These are phyloP conservation scores for Potentilla sterilis DNA, from an alignment of 306 rosid genomes.

Conservation along the genomic window DNA sequence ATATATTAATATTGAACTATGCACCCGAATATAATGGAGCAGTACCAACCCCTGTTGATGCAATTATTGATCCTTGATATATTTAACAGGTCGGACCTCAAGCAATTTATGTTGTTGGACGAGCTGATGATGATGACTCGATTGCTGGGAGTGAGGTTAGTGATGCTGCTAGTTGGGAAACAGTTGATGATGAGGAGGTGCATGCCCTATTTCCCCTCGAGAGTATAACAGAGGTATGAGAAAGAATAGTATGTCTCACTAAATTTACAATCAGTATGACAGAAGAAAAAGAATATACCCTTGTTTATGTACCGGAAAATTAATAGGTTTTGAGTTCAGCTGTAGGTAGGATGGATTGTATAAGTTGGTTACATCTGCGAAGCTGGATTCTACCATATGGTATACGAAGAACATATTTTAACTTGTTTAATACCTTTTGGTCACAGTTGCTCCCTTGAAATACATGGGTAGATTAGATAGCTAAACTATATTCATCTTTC, in stretches of 20 bases:
- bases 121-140: slow-evolving; percentile 95
- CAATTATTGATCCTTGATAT: slow-evolving; percentile 24
- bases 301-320: slow-evolving; percentile 6
- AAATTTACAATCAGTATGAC: slow-evolving; percentile 11
- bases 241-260: slow-evolving; percentile 22
- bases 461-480: not conserved
- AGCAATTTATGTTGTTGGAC: slow-evolving; percentile 97
- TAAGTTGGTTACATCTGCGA: slow-evolving; percentile 4
- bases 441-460: not conserved
- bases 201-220: slow-evolving; percentile 50
- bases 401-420: not conserved
- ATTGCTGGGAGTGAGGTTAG: slow-evolving; percentile 87
- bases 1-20: not conserved
- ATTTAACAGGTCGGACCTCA: slow-evolving; percentile 90
- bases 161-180: slow-evolving; percentile 99
- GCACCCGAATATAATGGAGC: not conserved
- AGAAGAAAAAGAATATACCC: not conserved
- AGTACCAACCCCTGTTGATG: slow-evolving; percentile 24
- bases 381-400: not conserved
- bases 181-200: slow-evolving; percentile 79
- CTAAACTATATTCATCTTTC: not conserved
- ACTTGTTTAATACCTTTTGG: slow-evolving; percentile 4
- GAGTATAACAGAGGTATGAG: slow-evolving; percentile 61
- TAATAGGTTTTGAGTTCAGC: not conserved
- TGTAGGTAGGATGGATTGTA: not conserved